phyloP scores from a whole-genome alignment of 2,329 filamentous ascomycete genomes.

The Venturia oleaginea region DNA sequence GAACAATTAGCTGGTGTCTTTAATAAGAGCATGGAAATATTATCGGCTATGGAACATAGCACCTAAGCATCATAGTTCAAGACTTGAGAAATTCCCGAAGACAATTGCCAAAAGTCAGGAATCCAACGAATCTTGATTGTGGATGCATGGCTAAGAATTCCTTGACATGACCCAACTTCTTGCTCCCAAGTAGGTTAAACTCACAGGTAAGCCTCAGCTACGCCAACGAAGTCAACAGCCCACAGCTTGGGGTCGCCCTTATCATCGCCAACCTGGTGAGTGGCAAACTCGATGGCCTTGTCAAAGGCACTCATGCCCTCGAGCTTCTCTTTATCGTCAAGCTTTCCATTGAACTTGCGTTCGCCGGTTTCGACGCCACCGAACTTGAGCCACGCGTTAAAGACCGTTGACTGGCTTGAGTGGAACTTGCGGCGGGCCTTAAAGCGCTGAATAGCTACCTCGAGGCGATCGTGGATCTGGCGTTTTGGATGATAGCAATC shows the following conservation, averaged over 20 bases:
- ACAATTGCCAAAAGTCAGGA: too few species aligned
- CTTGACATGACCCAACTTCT: neutral
- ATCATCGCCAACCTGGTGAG: constrained; percentile 47
- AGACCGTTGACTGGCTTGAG: constrained; percentile 50
- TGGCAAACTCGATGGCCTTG: constrained; percentile 38
- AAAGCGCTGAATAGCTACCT: constrained; percentile 77
- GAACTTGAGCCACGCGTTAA: constrained; percentile 72
- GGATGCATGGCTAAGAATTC: neutral
- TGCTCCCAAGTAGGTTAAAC: constrained; percentile 24
- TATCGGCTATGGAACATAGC: neutral
- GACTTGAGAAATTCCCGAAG: neutral
- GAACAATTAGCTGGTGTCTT: constrained; percentile 19
- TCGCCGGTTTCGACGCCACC: constrained; percentile 61
- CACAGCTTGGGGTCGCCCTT: constrained; percentile 47
- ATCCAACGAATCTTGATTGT: neutral
- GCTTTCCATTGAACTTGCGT: constrained; percentile 54
- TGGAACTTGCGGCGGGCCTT: constrained; percentile 67
- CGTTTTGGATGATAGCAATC: constrained; percentile 48
- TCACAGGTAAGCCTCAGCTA: constrained; percentile 72
- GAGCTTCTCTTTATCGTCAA: constrained; percentile 49
- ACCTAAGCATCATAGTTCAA: neutral
- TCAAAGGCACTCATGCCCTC: constrained; percentile 54
- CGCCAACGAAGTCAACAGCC: constrained; percentile 69
- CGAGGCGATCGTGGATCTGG: constrained; percentile 55
- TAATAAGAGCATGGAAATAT: neutral